Base-by-base conservation (phyloP, 768 basidiomycete genomes). In the Suillus sp. region DNA sequence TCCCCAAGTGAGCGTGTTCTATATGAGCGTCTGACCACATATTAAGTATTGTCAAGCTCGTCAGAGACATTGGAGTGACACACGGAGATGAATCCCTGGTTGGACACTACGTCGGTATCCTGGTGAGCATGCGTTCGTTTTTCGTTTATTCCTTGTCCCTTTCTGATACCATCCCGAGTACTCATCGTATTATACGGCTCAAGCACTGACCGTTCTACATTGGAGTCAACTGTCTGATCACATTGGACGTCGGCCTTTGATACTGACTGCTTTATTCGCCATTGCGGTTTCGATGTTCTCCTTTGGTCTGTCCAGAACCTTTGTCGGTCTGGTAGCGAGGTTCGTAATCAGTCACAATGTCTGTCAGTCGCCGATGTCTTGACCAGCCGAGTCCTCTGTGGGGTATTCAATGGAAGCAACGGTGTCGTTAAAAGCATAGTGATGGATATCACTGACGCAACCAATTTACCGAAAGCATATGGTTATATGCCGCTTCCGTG, bases 401-500 rank as follows among this genome's bases (percentile, higher is more conserved):
- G 83, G 18, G 80, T 79, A 35, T 69, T 84, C 16, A 81, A 83
- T 65, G 89, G 88, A 25, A 89, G 83, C 64, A 72, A 80, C 25
- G 80, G 82, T 1, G 76, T 83, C 38, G 75, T 82, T 62, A 84
- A 83, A 63, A 82, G 82, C 53, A 78, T 79, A 75, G 62, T 75
- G 18, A 75, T 75, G 6, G 83, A 84, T 65, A 77, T 84, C 35
- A 82, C 72, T 7, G 73, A 74, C 32, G n/a, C 67, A 18, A 74
- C 73, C 9, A 78, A 70, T 62, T 67, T 68, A 53, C 75, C 67
- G 4, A 64, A 64, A 42, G 82, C 86, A 20, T 91, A 86, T 69
- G 82, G 84, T 3, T 86, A 83, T 62, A 74, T 89, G 71, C 90
- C 91, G 1, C 66, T 77, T 10, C 67, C 79, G n/a, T 83, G 82